Percentiles rank a stretch among this genome's conserved stretches.
phyloP scores from a whole-genome alignment of 2,329 filamentous ascomycete genomes.

The Cordyceps cateniannulata region DNA sequence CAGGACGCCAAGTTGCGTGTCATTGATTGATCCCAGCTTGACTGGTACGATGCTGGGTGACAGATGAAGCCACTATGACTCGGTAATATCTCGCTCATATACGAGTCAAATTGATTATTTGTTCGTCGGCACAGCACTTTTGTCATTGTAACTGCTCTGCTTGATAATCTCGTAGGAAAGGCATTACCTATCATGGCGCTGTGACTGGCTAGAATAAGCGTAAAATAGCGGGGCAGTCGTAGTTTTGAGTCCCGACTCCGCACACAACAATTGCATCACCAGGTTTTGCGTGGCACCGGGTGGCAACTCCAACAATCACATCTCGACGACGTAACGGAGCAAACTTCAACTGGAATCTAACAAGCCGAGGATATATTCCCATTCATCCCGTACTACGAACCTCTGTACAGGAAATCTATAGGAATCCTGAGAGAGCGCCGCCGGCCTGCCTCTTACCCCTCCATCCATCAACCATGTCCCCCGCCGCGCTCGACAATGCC shows the following conservation, averaged over 20 bases:
- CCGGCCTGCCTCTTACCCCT: background rate
- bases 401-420: background rate
- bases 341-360: background rate
- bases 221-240: constrained; percentile 6
- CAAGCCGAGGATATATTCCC: background rate
- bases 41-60: background rate
- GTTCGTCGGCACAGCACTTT: no score
- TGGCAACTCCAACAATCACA: background rate
- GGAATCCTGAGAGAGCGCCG: background rate
- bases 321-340: background rate
- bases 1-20: background rate
- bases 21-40: background rate
- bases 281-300: background rate
- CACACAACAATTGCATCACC: constrained; percentile 8
- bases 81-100: background rate
- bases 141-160: background rate
- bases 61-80: background rate
- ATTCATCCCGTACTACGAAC: background rate
- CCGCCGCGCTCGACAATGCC: constrained; percentile 57
- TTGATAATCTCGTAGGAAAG: background rate
- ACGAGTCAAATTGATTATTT: no score
- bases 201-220: background rate
- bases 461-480: constrained; percentile 18
- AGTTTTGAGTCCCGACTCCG: background rate
- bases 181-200: constrained; percentile 7